These are phyloP conservation scores for Rosa multiflora DNA, from an alignment of 306 rosid genomes.

Conservation along the genomic window DNA sequence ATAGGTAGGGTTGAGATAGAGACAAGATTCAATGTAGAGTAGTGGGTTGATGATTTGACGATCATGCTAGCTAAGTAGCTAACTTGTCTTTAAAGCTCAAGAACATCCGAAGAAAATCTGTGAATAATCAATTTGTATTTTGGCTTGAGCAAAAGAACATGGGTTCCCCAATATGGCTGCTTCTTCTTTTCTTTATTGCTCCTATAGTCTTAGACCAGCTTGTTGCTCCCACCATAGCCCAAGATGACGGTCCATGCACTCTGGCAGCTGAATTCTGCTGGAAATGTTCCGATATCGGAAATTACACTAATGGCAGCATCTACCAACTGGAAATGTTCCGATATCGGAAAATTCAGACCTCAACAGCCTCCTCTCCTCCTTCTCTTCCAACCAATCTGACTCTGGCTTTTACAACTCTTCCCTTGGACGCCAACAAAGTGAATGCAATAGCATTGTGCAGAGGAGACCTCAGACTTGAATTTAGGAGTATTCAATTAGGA, in stretches of 20 bases:
- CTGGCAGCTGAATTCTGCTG: background rate
- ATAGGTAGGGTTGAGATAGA: background rate
- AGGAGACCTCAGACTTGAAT: background rate
- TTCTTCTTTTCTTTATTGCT: background rate
- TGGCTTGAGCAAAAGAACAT: background rate
- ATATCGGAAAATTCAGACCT: background rate
- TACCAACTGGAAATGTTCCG: background rate
- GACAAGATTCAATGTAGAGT: background rate
- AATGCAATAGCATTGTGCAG: slow-evolving; percentile 26
- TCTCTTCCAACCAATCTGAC: background rate
- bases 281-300: background rate
- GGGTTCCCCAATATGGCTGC: background rate
- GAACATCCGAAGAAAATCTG: background rate
- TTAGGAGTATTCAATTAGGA: too few relatives aligned
- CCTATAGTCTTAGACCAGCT: background rate
- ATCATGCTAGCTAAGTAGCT: too few relatives aligned
- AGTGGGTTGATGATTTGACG: background rate
- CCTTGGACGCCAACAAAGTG: slow-evolving; percentile 1
- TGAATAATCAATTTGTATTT: background rate
- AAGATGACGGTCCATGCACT: slow-evolving; percentile 3
- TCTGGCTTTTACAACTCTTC: slow-evolving; percentile 16
- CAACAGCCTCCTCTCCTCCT: background rate
- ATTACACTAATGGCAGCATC: background rate
- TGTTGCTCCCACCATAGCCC: background rate
- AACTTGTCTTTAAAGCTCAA: background rate